These are phyloP conservation scores for Lichtheimia corymbifera DNA, from an alignment of 371 early-diverging fungal genomes.

Conservation along the genomic window DNA sequence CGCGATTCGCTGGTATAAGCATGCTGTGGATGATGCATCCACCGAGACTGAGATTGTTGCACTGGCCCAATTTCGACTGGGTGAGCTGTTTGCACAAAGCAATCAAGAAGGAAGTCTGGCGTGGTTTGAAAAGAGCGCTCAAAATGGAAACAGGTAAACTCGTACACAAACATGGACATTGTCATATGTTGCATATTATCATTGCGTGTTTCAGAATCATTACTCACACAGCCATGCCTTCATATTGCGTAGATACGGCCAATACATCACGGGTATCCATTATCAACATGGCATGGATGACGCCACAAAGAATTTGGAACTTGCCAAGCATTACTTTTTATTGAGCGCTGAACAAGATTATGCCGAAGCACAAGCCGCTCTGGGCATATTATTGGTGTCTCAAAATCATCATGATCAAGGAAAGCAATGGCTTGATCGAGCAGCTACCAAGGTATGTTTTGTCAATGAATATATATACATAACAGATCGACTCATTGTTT, in stretches of 20 bases:
- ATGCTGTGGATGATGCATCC: constrained; percentile 4
- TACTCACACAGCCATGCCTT: background rate
- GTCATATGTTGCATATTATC: background rate
- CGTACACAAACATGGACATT: background rate
- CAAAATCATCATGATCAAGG: constrained; percentile 30
- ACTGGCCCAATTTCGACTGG: constrained; percentile 29
- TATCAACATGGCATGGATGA: constrained; percentile 43
- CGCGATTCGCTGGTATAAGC: constrained; percentile 23
- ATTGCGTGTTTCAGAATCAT: constrained; percentile 1
- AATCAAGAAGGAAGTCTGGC: constrained; percentile 18
- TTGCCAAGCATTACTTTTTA: constrained; percentile 32
- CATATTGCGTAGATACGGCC: constrained; percentile 38
- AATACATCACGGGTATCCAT: constrained; percentile 46
- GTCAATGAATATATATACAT: background rate
- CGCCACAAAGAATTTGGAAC: constrained; percentile 24
- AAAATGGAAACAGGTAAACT: constrained; percentile 29
- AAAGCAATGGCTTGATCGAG: constrained; percentile 42
- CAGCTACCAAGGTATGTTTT: constrained; percentile 14
- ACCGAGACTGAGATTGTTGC: constrained; percentile 4
- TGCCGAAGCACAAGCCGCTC: constrained; percentile 50
- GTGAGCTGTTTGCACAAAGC: constrained; percentile 18
- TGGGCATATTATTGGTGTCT: constrained; percentile 36
- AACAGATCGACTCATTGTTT: background rate
- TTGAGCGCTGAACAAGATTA: constrained; percentile 43
- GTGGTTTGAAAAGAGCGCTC: constrained; percentile 31